Evolutionary conservation across 345 rosid genomes (phyloP).

Genomic region (Dimocarpus longan): DNA sequence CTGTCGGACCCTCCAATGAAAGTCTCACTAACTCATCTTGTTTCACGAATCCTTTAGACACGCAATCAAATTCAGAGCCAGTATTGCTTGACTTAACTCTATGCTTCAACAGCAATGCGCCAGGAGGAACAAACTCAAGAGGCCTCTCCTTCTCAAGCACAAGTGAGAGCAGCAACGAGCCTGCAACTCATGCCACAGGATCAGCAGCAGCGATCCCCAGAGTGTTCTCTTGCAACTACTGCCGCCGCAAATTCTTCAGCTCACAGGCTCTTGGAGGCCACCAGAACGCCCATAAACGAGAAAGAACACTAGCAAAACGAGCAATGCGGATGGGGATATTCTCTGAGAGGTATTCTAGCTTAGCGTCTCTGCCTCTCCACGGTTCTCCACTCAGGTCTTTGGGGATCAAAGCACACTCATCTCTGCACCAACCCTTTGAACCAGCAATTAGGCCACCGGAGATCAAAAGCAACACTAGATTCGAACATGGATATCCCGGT

Average conservation of each 20-base stretch:
- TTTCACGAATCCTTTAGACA: slow-evolving; percentile 16
- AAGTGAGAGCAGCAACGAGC: slow-evolving; percentile 59
- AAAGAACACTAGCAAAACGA: slow-evolving; percentile 71
- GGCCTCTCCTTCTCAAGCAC: slow-evolving; percentile 65
- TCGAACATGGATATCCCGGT: slow-evolving; percentile 49
- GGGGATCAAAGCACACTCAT: slow-evolving; percentile 68
- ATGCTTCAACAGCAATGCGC: slow-evolving; percentile 36
- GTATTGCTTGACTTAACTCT: slow-evolving; percentile 67
- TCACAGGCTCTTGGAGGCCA: slow-evolving; percentile 94
- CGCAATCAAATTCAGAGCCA: slow-evolving; percentile 29
- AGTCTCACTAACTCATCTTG: slow-evolving; percentile 35
- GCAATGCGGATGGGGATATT: slow-evolving; percentile 73
- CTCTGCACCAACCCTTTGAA: slow-evolving; percentile 39
- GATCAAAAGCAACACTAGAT: slow-evolving; percentile 48
- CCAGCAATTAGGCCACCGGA: slow-evolving; percentile 43
- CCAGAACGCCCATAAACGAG: slow-evolving; percentile 86
- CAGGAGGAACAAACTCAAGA: slow-evolving; percentile 30
- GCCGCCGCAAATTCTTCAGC: slow-evolving; percentile 73
- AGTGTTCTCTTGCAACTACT: slow-evolving; percentile 84
- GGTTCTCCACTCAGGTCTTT: slow-evolving; percentile 57
- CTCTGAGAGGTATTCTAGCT: slow-evolving; percentile 48
- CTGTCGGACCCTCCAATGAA: slow-evolving; percentile 37
- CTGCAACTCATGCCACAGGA: slow-evolving; percentile 26
- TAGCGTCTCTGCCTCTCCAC: slow-evolving; percentile 63
- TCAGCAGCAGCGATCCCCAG: slow-evolving; percentile 33